Evolutionary conservation across 495 filamentous ascomycete species (phyloP).

Genomic region (Neurospora sp.): DNA sequence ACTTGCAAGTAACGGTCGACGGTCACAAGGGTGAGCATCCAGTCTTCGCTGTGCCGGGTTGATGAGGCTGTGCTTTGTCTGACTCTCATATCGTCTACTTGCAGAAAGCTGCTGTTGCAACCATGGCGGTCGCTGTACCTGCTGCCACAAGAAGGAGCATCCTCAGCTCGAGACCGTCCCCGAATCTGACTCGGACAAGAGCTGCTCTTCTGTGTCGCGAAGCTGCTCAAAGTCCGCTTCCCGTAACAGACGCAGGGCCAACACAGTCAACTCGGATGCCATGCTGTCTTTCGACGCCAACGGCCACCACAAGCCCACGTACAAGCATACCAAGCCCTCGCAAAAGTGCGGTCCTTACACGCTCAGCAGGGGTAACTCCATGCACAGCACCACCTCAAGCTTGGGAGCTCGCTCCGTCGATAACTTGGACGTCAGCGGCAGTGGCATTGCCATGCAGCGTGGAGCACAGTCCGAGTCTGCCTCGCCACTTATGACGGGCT

Average conservation of each 20-base stretch:
- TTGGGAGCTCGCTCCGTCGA: slow-evolving; percentile 60
- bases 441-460: slow-evolving; percentile 23
- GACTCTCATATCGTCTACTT: slow-evolving; percentile 37
- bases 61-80: slow-evolving; percentile 30
- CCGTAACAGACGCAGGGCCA: slow-evolving; percentile 51
- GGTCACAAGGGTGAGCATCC: slow-evolving; percentile 42
- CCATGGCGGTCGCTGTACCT: slow-evolving; percentile 86
- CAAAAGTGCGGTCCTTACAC: slow-evolving; percentile 82
- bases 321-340: slow-evolving; percentile 78
- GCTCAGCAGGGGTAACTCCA: slow-evolving; percentile 60
- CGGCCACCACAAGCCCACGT: slow-evolving; percentile 86
- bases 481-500: slow-evolving; percentile 52
- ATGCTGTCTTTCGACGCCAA: slow-evolving; percentile 79
- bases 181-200: slow-evolving; percentile 47
- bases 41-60: slow-evolving; percentile 21
- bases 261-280: slow-evolving; percentile 73
- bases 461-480: slow-evolving; percentile 59
- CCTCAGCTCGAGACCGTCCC: slow-evolving; percentile 63
- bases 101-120: slow-evolving; percentile 78
- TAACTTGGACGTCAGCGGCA: slow-evolving; percentile 33
- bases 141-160: slow-evolving; percentile 80
- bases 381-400: slow-evolving; percentile 44
- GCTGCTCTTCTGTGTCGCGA: slow-evolving; percentile 30
- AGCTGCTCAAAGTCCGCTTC: slow-evolving; percentile 43
- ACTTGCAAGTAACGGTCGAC: slow-evolving; percentile 42